Evolutionary conservation across 1,284 basidiomycete species (phyloP).

Genomic region (Pyrrhoderma noxium): DNA sequence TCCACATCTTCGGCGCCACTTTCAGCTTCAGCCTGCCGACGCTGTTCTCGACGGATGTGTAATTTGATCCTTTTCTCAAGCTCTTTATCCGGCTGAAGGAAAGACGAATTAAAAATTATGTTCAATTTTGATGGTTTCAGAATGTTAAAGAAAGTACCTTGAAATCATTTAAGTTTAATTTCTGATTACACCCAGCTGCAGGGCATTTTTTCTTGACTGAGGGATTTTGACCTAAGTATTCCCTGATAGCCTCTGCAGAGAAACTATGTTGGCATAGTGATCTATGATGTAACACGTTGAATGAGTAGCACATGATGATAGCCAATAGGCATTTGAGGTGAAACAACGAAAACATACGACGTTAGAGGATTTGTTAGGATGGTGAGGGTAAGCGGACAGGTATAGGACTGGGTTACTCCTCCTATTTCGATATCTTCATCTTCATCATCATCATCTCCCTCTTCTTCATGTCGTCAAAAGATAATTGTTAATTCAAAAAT

Average conservation of each 20-base stretch:
- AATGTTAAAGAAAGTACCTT: conserved; percentile 19
- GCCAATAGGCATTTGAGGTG: background rate
- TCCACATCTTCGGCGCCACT: conserved; percentile 51
- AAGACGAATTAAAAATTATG: background rate
- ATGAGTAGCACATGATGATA: background rate
- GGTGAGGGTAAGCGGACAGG: conserved; percentile 69
- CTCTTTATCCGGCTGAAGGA: conserved; percentile 36
- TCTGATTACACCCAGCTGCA: conserved; percentile 59
- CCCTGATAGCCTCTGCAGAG: conserved; percentile 52
- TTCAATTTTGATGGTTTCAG: background rate
- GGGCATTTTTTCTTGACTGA: conserved; percentile 48
- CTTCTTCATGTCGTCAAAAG: conserved; percentile 39
- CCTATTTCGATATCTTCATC: conserved; percentile 79
- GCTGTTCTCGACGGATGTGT: conserved; percentile 41
- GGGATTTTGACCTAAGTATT: conserved; percentile 38
- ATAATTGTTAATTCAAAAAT: background rate
- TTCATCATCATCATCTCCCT: conserved; percentile 62
- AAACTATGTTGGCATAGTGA: conserved; percentile 65
- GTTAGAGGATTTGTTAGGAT: conserved; percentile 63
- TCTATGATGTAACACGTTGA: conserved; percentile 30
- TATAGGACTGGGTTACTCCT: conserved; percentile 73
- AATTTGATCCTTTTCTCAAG: conserved; percentile 56
- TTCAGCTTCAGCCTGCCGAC: conserved; percentile 38
- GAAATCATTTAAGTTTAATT: conserved; percentile 46
- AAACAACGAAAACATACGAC: conserved; percentile 43